phyloP scores from a whole-genome alignment of 2,329 filamentous ascomycete species.

The Sclerotinia minor region DNA sequence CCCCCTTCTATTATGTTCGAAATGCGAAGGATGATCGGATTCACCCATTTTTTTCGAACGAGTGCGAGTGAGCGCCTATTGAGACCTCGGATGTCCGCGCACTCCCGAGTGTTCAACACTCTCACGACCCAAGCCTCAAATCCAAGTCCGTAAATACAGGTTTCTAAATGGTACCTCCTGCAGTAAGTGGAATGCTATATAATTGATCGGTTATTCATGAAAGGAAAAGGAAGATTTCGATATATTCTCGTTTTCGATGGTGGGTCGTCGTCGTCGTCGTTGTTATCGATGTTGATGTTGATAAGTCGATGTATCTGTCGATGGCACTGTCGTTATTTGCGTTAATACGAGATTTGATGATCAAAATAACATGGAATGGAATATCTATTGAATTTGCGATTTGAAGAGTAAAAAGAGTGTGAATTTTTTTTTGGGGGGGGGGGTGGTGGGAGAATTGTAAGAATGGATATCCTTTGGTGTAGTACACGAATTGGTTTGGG shows the following conservation, averaged over 20 bases:
- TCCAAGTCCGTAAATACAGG: conserved; percentile 7
- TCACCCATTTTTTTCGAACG: conserved; percentile 28
- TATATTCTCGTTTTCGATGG: neutral
- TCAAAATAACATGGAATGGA: neutral
- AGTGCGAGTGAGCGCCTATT: conserved; percentile 20
- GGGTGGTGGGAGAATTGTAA: neutral
- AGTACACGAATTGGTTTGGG: neutral
- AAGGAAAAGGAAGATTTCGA: neutral
- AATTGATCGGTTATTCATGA: conserved; percentile 10
- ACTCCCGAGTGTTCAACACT: conserved; percentile 25
- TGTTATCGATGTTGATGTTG: neutral
- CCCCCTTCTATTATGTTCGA: conserved; percentile 46
- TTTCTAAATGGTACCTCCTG: neutral
- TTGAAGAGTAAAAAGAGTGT: neutral
- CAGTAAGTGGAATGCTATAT: conserved; percentile 6
- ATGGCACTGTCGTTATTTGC: neutral
- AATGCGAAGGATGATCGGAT: conserved; percentile 33
- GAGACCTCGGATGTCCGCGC: conserved; percentile 18
- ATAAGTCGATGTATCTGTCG: neutral
- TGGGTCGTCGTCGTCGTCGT: neutral
- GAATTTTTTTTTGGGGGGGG: no score
- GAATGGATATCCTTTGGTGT: neutral
- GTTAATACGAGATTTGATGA: neutral
- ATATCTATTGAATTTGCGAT: neutral
- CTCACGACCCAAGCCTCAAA: conserved; percentile 12